Conservation (phyloP, 2,329 filamentous ascomycete genomes). For the Myriosclerotinia curreyana region DNA sequence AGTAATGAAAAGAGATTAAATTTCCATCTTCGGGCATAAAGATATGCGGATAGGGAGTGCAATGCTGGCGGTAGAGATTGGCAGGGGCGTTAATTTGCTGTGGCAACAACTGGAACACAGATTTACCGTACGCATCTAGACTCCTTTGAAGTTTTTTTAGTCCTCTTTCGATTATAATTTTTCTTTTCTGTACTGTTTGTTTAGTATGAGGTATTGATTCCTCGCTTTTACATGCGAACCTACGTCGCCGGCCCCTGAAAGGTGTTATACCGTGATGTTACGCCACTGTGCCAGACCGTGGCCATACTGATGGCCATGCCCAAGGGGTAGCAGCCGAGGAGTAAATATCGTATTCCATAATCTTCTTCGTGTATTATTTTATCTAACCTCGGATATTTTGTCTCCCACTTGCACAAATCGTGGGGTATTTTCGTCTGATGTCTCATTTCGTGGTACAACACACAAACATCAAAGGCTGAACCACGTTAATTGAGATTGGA, state of each 20-base stretch:
- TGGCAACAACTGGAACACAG: no score
- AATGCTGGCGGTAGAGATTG: no score
- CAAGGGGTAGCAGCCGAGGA: neutral
- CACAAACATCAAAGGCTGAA: neutral
- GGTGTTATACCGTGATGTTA: neutral
- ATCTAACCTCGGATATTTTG: no score
- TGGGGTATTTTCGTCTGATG: slow-evolving; percentile 5
- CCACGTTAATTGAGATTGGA: neutral
- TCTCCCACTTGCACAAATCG: neutral
- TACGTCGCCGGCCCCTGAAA: no score
- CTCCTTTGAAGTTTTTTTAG: no score
- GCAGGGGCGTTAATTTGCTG: no score
- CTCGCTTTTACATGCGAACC: neutral
- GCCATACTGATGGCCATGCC: neutral
- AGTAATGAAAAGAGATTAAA: no score
- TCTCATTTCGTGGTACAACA: neutral
- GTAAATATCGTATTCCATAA: neutral
- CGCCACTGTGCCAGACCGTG: neutral
- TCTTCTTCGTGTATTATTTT: neutral
- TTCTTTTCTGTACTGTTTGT: neutral
- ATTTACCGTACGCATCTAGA: no score
- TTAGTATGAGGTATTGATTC: neutral
- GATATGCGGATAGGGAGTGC: no score
- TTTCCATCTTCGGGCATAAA: no score
- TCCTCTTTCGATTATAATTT: neutral